phyloP scores from a whole-genome alignment of 768 basidiomycete species.

The Rubroboletus pulcherrimus region DNA sequence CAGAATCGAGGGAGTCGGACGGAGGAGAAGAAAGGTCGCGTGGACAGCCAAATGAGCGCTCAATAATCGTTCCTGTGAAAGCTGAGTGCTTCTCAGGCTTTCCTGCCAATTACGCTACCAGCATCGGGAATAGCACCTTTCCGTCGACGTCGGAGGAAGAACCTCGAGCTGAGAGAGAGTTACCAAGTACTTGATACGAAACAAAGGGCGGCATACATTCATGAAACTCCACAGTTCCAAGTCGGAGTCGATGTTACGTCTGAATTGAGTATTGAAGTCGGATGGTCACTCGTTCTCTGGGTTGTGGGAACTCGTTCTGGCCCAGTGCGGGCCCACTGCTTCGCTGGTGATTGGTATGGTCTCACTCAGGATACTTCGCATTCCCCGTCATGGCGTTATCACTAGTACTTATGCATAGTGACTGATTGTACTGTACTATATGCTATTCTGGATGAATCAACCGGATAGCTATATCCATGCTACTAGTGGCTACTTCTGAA shows the following conservation, averaged over 20 bases:
- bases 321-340: too few relatives aligned
- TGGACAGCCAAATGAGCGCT: background rate
- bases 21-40: background rate
- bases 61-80: background rate
- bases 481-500: background rate
- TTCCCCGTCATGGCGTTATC: background rate
- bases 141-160: background rate
- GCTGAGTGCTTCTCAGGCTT: background rate
- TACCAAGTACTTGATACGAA: background rate
- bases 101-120: background rate
- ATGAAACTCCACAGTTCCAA: background rate
- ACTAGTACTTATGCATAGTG: background rate
- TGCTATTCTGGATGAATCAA: background rate
- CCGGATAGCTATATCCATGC: background rate
- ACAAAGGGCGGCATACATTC: background rate
- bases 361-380: too few relatives aligned
- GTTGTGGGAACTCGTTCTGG: too few relatives aligned
- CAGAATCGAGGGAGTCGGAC: background rate
- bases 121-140: background rate
- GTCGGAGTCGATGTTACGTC: too few relatives aligned
- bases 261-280: too few relatives aligned
- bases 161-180: background rate
- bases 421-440: background rate
- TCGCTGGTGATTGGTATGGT: too few relatives aligned
- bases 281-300: too few relatives aligned